Evolutionary conservation across 2,329 filamentous ascomycete species (phyloP), one percentile per base, ranked within the genome.

Genomic region (Dactylellina sp.): DNA sequence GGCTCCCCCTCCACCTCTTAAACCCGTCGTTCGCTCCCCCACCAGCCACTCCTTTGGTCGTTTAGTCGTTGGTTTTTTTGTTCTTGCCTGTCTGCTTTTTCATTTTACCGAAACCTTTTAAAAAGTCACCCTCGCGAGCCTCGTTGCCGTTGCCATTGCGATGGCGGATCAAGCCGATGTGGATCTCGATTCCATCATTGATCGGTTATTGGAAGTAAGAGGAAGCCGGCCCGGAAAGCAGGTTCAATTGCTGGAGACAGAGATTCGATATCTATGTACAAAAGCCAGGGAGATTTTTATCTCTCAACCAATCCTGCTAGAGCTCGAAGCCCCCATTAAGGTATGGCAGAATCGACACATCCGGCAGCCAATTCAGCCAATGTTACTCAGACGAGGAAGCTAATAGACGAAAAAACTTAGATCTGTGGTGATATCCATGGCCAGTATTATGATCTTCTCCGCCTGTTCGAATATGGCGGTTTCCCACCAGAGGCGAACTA

Each of bases 241-340:
- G 84, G 95, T 99, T 64, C 94, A 98, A 85, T 88, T 99, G 78
- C 86, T 97, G 78, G 95, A 99, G 84, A 89, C 92, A 75, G 95
- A 98, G 85, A 99, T 99, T 79, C 91, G 94, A 81, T 97, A 89
- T 84, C 88, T 99, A 77, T 99, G 95, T 88, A 97, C 94, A 82
- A 98, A 98, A 86, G 93, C 94, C 76, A 91, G 95, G 78, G 95
- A 99, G 86, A 98, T 99, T 80, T 98, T 99, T 86, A 98, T 99
- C 83, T 97, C 93, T 76, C 95, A 99, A 85, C 95, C 95, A 78
- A 98, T 98, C 80, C 86, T 99, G 78, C 89, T 99, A 78, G 95
- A 99, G 85, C 88, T 99, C 56, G 95, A 98, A 84, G 95, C 95
- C 81, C 95, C 95, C 76, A 98, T 99, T 84, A 99, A 99, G 93